phyloP scores from a whole-genome alignment of 306 rosid genomes.

The Sindora glabra region DNA sequence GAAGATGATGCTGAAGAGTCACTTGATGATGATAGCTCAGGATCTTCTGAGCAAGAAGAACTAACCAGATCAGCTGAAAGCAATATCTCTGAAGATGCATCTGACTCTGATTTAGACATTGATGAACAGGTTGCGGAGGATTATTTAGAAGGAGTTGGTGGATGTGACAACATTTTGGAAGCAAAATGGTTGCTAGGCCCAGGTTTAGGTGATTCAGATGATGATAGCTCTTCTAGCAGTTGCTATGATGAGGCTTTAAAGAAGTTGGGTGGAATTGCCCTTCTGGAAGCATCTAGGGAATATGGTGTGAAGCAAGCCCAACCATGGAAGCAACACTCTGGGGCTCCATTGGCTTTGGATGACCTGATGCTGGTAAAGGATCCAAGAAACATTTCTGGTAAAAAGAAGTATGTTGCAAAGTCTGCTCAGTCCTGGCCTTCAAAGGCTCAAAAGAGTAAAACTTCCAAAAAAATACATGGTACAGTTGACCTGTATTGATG shows the following conservation, averaged over 20 bases:
- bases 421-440: slow-evolving; percentile 76
- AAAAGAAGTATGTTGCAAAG: slow-evolving; percentile 50
- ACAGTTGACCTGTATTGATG: slow-evolving; percentile 8
- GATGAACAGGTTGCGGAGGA: slow-evolving; percentile 83
- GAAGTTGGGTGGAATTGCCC: slow-evolving; percentile 72
- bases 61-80: slow-evolving; percentile 42
- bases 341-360: slow-evolving; percentile 35
- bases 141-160: slow-evolving; percentile 89
- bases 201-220: slow-evolving; percentile 37
- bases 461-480: slow-evolving; percentile 64
- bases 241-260: slow-evolving; percentile 47
- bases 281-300: slow-evolving; percentile 70
- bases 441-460: slow-evolving; percentile 53
- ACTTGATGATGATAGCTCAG: slow-evolving; percentile 36
- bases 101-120: slow-evolving; percentile 68
- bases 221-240: slow-evolving; percentile 53
- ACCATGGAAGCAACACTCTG: slow-evolving; percentile 37
- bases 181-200: slow-evolving; percentile 72
- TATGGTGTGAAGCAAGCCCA: slow-evolving; percentile 51
- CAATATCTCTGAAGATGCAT: slow-evolving; percentile 49
- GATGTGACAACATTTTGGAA: slow-evolving; percentile 50
- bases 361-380: slow-evolving; percentile 54
- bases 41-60: slow-evolving; percentile 37
- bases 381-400: slow-evolving; percentile 35
- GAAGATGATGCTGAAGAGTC: slow-evolving; percentile 35